phyloP scores from a whole-genome alignment of 768 basidiomycete species.

The Suillus cothurnatus region DNA sequence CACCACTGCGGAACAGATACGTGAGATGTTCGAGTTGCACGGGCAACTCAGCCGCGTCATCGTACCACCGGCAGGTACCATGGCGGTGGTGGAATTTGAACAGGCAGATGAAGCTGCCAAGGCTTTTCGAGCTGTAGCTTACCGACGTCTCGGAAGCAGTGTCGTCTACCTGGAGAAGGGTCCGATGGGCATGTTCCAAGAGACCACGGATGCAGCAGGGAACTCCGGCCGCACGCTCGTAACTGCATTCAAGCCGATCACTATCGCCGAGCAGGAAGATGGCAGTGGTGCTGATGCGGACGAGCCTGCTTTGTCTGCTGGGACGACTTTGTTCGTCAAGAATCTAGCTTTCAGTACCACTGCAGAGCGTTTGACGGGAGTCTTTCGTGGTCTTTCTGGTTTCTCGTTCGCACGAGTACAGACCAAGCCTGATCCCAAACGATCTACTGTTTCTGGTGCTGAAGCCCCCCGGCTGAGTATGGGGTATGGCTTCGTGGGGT shows the following conservation, averaged over 20 bases:
- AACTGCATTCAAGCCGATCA: slow-evolving; percentile 35
- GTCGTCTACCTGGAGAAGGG: slow-evolving; percentile 94
- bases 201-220: slow-evolving; percentile 25
- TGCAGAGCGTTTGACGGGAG: slow-evolving; percentile 63
- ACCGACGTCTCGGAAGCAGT: slow-evolving; percentile 85
- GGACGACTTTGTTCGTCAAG: slow-evolving; percentile 91
- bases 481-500: slow-evolving; percentile 97
- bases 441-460: slow-evolving; percentile 37
- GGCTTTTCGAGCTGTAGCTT: slow-evolving; percentile 83
- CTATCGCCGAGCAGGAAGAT: slow-evolving; percentile 46
- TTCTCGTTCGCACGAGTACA: slow-evolving; percentile 90
- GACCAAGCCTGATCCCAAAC: slow-evolving; percentile 86
- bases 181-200: slow-evolving; percentile 79
- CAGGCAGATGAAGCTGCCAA: slow-evolving; percentile 66
- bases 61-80: slow-evolving; percentile 90
- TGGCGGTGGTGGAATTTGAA: slow-evolving; percentile 90
- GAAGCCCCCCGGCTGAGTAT: slow-evolving; percentile 70
- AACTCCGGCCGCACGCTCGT: slow-evolving; percentile 22
- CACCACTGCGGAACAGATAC: slow-evolving; percentile 74
- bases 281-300: slow-evolving; percentile 38
- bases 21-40: slow-evolving; percentile 75
- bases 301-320: slow-evolving; percentile 53
- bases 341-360: slow-evolving; percentile 95
- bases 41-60: slow-evolving; percentile 72
- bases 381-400: slow-evolving; percentile 74